Evolutionary conservation across 2,329 filamentous ascomycete genomes (phyloP), one percentile per base, ranked within the genome.

Genomic region (Chalaropsis thielavioides): DNA sequence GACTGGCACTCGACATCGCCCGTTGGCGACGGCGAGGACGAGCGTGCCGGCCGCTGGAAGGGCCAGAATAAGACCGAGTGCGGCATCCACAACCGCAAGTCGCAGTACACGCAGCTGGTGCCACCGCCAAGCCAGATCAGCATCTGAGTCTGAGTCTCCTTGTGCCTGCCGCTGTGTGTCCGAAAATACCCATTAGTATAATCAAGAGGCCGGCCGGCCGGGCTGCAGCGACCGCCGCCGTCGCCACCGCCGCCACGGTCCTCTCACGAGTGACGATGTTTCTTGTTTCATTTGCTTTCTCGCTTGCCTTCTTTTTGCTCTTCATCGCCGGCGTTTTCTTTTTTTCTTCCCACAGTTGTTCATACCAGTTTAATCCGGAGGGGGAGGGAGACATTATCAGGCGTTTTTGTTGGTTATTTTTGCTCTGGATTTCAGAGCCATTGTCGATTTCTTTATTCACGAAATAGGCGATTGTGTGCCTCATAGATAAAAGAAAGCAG

Each of bases 1-100:
- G 94, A 99, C 80, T 97, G 92, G 90, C 94, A 99, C 81, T 96
- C 91, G 62, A 99, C 94, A 3, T 87, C 85, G 70, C 92, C 94
- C 13, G 91, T 97, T 68, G 85, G 81, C 68, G 90, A 92, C 67
- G 89, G 89, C 69, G 94, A 99, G 77, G 94, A 97, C 72, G 94
- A 99, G 83, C 87, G 94, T 62, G 88, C 94, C 8, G 94, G 94
- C 66, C 87, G 94, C 70, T 99, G 94, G 94, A 96, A 96, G 82
- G 94, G 94, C 68, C 88, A 91, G 75, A 79, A 82, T 72, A 99
- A 99, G 86, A 95, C 91, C 17, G 94, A 99, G 79, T 99, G 94
- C 75, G 94, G 94, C 60, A 97, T 99, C 73, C 94, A 99, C 83
- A 97, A 97, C 81, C 95, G 94, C 77, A 87, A 92, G 75, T 95